A percentile compares a stretch with the other conserved stretches of the same genome.
Conservation (phyloP, 495 filamentous ascomycete species). For the Aspergillus egyptiacus region DNA sequence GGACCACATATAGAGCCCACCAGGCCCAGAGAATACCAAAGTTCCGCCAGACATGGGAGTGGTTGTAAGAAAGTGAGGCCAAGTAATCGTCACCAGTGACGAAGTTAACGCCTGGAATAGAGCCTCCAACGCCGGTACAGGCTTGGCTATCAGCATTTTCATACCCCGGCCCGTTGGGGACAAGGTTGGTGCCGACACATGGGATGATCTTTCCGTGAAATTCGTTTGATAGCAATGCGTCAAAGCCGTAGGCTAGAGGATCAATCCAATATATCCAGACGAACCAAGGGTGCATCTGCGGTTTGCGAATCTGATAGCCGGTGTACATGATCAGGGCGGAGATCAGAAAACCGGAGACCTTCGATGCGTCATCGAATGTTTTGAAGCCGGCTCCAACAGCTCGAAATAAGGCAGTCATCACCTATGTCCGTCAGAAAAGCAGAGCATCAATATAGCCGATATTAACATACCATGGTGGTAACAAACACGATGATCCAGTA, state of each 20-base stretch:
- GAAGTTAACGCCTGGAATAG: conserved; percentile 35
- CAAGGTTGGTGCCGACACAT: conserved; percentile 42
- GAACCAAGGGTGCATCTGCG: conserved; percentile 63
- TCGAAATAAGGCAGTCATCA: conserved; percentile 49
- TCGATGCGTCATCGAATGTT: conserved; percentile 50
- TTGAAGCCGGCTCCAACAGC: conserved; percentile 43
- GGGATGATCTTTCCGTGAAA: conserved; percentile 43
- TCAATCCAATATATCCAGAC: conserved; percentile 62
- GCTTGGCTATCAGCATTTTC: conserved; percentile 31
- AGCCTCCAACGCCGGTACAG: conserved; percentile 50
- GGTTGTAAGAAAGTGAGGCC: conserved; percentile 43
- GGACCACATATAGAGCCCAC: conserved; percentile 36
- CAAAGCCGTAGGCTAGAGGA: conserved; percentile 61
- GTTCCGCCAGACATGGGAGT: conserved; percentile 42
- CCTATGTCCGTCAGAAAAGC: conserved; percentile 21
- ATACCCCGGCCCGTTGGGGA: conserved; percentile 33
- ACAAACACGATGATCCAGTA: conserved; percentile 30
- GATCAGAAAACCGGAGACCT: conserved; percentile 43
- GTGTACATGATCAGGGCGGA: conserved; percentile 50
- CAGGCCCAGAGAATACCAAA: conserved; percentile 43
- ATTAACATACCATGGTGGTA: conserved; percentile 25
- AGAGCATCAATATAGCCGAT: background rate
- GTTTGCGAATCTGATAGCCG: conserved; percentile 53
- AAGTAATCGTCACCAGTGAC: conserved; percentile 46
- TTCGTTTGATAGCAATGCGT: conserved; percentile 57